Percentiles rank a stretch among this genome's conserved stretches.
Conservation (phyloP, 2,329 filamentous ascomycete genomes). For the Xylaria hypoxylon region DNA sequence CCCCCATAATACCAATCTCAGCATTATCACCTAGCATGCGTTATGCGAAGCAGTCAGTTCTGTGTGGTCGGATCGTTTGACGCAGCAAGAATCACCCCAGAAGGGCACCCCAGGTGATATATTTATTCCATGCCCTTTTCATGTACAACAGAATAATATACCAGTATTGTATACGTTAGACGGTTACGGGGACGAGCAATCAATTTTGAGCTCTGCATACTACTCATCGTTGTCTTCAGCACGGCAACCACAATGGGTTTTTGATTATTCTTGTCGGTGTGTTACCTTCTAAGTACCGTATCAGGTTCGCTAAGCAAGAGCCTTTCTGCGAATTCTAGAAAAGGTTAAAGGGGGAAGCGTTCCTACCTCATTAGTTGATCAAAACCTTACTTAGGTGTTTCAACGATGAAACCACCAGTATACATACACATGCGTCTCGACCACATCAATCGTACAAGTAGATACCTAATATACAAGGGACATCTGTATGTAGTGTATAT, state of each 20-base stretch:
- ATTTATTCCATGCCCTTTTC: background rate
- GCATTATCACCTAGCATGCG: background rate
- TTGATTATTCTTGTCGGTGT: no score
- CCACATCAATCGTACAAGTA: background rate
- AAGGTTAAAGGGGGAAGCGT: background rate
- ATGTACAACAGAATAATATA: slow-evolving; percentile 24
- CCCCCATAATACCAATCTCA: background rate
- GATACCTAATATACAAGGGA: no score
- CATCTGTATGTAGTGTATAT: background rate
- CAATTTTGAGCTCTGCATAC: background rate
- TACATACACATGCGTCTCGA: background rate
- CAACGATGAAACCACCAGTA: background rate
- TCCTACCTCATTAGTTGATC: background rate
- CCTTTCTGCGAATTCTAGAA: no score
- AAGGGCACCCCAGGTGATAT: slow-evolving; percentile 12
- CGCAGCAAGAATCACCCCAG: background rate
- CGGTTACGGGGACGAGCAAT: background rate
- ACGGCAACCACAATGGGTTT: no score
- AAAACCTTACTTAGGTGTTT: background rate
- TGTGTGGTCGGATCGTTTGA: background rate
- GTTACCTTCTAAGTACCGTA: no score
- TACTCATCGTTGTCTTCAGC: no score
- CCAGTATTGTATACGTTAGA: slow-evolving; percentile 14
- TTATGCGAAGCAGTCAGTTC: background rate
- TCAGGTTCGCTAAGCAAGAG: no score